A percentile compares a stretch with the other conserved stretches of the same genome.
phyloP scores from a whole-genome alignment of 2,329 filamentous ascomycete genomes.

The Hymenoscyphus fructigenus region DNA sequence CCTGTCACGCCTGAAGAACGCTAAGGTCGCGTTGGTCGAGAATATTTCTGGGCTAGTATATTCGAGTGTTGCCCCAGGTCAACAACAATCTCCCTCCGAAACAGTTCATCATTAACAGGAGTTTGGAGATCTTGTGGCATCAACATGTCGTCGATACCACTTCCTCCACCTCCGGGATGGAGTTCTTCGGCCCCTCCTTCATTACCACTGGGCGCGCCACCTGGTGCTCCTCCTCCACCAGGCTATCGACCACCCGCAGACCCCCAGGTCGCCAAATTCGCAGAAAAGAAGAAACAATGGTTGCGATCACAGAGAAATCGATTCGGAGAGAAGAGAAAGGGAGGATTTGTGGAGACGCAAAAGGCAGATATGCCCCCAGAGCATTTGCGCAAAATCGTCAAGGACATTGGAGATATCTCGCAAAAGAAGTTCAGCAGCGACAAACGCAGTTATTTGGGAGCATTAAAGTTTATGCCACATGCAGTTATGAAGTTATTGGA shows the following conservation, averaged over 20 bases:
- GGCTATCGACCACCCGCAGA: slow-evolving; percentile 80
- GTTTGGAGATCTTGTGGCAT: slow-evolving; percentile 33
- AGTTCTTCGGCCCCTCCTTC: slow-evolving; percentile 50
- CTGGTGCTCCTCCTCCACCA: slow-evolving; percentile 70
- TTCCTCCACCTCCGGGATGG: slow-evolving; percentile 70
- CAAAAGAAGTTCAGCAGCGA: slow-evolving; percentile 99
- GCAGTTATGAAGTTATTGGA: slow-evolving; percentile 95
- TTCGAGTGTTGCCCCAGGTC: neutral
- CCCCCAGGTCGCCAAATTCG: slow-evolving; percentile 87
- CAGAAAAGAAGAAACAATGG: slow-evolving; percentile 99
- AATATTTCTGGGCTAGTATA: neutral
- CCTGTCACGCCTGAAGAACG: neutral
- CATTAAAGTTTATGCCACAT: slow-evolving; percentile 98
- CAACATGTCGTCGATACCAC: slow-evolving; percentile 59
- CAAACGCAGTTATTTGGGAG: slow-evolving; percentile 95
- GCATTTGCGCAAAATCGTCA: slow-evolving; percentile 96
- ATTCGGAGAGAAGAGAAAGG: slow-evolving; percentile 95
- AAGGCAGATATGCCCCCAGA: slow-evolving; percentile 99
- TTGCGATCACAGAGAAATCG: slow-evolving; percentile 84
- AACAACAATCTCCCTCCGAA: neutral
- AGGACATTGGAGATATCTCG: slow-evolving; percentile 97
- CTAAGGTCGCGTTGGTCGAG: neutral
- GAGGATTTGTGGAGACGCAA: slow-evolving; percentile 94
- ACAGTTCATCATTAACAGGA: slow-evolving; percentile 26
- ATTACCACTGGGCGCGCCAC: slow-evolving; percentile 47